These are phyloP conservation scores for Plectosphaerella sp. DNA, from an alignment of 2,329 filamentous ascomycete genomes.

Conservation along the genomic window DNA sequence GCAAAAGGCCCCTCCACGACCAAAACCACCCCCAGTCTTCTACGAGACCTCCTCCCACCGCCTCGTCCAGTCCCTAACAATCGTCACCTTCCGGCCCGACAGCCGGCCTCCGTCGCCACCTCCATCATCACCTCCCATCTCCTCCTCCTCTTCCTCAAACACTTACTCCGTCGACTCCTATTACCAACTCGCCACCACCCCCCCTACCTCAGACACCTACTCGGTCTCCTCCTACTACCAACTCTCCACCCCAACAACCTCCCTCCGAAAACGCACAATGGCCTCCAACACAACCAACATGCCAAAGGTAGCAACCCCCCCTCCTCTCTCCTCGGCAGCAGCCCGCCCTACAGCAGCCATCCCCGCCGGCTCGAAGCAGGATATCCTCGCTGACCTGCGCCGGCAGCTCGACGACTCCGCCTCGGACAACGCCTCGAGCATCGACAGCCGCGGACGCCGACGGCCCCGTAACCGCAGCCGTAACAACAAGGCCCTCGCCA, in stretches of 20 bases:
- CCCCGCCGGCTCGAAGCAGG: conserved; percentile 4
- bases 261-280: background rate
- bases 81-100: background rate
- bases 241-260: background rate
- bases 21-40: conserved; percentile 17
- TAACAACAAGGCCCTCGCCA: conserved; percentile 4
- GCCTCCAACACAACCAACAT: background rate
- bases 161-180: background rate
- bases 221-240: background rate
- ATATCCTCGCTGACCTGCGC: conserved; percentile 13
- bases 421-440: conserved; percentile 7
- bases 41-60: conserved; percentile 11
- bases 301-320: conserved; percentile 3
- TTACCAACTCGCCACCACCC: background rate
- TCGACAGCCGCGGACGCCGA: conserved; percentile 2
- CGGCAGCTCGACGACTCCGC: conserved; percentile 11
- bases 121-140: background rate
- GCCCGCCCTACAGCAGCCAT: background rate
- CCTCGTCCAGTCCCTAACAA: conserved; percentile 12
- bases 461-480: conserved; percentile 5
- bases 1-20: conserved; percentile 2
- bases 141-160: background rate
- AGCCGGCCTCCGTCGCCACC: background rate
- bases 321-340: background rate
- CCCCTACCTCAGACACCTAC: background rate